A percentile compares a stretch with the other conserved stretches of the same genome.
phyloP scores from a whole-genome alignment of 1,284 basidiomycete genomes.

The Trichosporon faecale region DNA sequence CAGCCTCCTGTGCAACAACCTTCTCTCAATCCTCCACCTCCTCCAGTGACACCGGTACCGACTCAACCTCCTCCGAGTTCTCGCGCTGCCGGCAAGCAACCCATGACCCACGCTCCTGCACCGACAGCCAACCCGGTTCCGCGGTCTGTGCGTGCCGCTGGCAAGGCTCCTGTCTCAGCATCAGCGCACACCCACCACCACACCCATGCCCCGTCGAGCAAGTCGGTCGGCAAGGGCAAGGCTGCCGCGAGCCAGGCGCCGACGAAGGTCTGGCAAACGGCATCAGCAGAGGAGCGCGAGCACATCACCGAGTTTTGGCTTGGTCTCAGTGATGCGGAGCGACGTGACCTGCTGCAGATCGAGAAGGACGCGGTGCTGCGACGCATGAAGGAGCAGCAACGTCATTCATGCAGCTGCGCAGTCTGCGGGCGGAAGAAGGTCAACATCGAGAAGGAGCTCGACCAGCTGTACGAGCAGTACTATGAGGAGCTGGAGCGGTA shows the following conservation, averaged over 20 bases:
- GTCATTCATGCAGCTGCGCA: conserved; percentile 89
- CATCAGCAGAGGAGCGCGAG: conserved; percentile 85
- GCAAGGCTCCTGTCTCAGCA: conserved; percentile 58
- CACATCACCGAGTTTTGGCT: conserved; percentile 98
- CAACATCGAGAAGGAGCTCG: conserved; percentile 98
- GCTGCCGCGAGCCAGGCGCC: conserved; percentile 37
- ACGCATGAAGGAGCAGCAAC: conserved; percentile 99
- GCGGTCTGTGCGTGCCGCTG: conserved; percentile 53
- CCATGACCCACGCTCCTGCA: conserved; percentile 60
- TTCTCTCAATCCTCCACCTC: conserved; percentile 39
- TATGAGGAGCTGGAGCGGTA: conserved; percentile 99
- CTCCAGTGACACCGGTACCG: conserved; percentile 45
- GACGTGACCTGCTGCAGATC: conserved; percentile 84
- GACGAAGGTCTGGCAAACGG: conserved; percentile 76
- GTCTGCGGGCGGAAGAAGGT: conserved; percentile 97
- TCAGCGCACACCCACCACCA: conserved; percentile 56
- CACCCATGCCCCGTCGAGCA: conserved; percentile 52
- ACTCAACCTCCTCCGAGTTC: conserved; percentile 60
- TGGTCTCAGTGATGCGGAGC: conserved; percentile 78
- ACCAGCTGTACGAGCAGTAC: conserved; percentile 98
- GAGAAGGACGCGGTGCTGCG: conserved; percentile 95
- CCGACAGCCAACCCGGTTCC: conserved; percentile 49
- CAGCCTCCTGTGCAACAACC: conserved; percentile 32
- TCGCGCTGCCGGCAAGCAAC: conserved; percentile 71
- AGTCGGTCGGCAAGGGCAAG: conserved; percentile 44